Evolutionary conservation across 345 rosid genomes (phyloP).

Genomic region (Lagerstroemia speciosa): DNA sequence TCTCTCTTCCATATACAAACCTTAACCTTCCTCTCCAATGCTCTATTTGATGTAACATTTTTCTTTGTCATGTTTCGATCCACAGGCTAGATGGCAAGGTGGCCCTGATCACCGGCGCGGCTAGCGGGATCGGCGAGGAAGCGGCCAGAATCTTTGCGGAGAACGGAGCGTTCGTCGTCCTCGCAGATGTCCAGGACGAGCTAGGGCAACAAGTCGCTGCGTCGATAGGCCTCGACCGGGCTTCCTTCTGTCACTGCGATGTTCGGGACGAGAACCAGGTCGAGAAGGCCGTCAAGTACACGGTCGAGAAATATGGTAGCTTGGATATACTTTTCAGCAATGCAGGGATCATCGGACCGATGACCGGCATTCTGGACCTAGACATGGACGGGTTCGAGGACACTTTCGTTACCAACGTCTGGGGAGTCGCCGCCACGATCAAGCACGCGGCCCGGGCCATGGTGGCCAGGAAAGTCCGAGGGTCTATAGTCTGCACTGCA

Average conservation of each 20-base stretch:
- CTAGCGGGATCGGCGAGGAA: slow-evolving; percentile 87
- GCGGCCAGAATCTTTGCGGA: slow-evolving; percentile 51
- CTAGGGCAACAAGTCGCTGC: slow-evolving; percentile 39
- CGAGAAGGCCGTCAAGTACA: slow-evolving; percentile 44
- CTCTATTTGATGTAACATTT: no score
- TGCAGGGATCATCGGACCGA: slow-evolving; percentile 68
- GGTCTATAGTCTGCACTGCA: slow-evolving; percentile 76
- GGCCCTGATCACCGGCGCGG: slow-evolving; percentile 76
- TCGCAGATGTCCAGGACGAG: slow-evolving; percentile 66
- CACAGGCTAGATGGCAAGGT: slow-evolving; percentile 77
- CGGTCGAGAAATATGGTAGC: slow-evolving; percentile 41
- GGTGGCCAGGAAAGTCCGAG: slow-evolving; percentile 51
- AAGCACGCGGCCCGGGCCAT: slow-evolving; percentile 79
- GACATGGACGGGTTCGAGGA: slow-evolving; percentile 45
- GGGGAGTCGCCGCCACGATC: slow-evolving; percentile 65
- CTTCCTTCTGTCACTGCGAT: slow-evolving; percentile 55
- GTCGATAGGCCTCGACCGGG: slow-evolving; percentile 36
- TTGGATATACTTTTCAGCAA: slow-evolving; percentile 74
- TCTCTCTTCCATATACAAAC: background rate
- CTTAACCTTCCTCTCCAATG: background rate
- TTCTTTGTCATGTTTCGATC: background rate
- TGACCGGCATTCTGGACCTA: slow-evolving; percentile 49
- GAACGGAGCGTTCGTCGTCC: slow-evolving; percentile 61
- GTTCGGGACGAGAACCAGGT: slow-evolving; percentile 74
- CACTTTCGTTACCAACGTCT: slow-evolving; percentile 55